These are phyloP conservation scores for Sporothrix schenckii DNA, from an alignment of 2,329 filamentous ascomycete species.

Conservation along the genomic window DNA sequence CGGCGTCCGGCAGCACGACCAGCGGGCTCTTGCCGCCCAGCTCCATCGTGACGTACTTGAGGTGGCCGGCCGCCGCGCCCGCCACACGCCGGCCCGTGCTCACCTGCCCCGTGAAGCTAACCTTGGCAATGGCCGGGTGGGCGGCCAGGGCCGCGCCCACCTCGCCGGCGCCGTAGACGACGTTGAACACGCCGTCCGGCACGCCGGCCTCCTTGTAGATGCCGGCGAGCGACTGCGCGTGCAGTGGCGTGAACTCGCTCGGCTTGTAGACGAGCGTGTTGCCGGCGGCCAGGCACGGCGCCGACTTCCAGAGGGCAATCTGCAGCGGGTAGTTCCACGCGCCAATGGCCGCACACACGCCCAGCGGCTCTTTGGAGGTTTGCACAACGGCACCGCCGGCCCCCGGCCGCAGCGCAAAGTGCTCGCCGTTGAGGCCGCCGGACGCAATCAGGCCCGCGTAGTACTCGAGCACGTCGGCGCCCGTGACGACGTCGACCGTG, in stretches of 20 bases:
- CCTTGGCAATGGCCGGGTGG: conserved; percentile 57
- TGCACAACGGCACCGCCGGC: conserved; percentile 52
- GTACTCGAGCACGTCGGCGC: conserved; percentile 47
- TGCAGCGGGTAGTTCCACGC: conserved; percentile 49
- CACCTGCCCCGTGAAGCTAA: conserved; percentile 72
- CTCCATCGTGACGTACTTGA: conserved; percentile 72
- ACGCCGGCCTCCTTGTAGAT: conserved; percentile 50
- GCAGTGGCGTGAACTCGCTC: conserved; percentile 49
- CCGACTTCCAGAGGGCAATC: conserved; percentile 47
- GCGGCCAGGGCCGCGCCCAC: conserved; percentile 36
- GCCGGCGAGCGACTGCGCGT: conserved; percentile 44
- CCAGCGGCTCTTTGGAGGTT: conserved; percentile 44
- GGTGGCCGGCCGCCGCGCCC: conserved; percentile 60
- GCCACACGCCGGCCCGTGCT: conserved; percentile 67
- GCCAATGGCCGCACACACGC: conserved; percentile 43
- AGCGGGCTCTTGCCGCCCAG: conserved; percentile 67
- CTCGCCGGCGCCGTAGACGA: conserved; percentile 48
- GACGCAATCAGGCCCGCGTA: conserved; percentile 43
- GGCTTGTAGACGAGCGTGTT: conserved; percentile 52
- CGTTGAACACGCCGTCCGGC: conserved; percentile 50
- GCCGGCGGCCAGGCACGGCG: conserved; percentile 49
- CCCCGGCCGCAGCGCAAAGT: conserved; percentile 45
- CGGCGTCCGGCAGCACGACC: conserved; percentile 77
- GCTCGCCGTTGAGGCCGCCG: conserved; percentile 41
- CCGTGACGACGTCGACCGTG: conserved; percentile 70